Conservation (phyloP, 192 early-diverging fungal genomes). For the Cetraspora pellucida region DNA sequence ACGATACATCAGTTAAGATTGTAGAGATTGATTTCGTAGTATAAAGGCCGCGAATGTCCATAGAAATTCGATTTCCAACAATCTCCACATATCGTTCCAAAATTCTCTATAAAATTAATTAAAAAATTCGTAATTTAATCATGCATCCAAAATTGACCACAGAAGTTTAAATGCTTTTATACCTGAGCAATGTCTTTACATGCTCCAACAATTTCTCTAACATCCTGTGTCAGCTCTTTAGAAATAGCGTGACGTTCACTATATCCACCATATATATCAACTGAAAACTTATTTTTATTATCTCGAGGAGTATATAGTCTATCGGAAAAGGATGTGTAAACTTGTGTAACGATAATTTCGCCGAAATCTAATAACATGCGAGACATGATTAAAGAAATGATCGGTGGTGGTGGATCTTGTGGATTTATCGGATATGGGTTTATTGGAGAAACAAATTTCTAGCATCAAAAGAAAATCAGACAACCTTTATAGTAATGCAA, state of each 20-base stretch:
- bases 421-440: conserved; percentile 9
- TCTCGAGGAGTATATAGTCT: background rate
- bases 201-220: conserved; percentile 13
- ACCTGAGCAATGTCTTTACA: conserved; percentile 22
- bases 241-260: background rate
- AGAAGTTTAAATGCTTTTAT: background rate
- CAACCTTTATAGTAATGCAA: background rate
- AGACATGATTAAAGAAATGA: conserved; percentile 35
- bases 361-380: conserved; percentile 45
- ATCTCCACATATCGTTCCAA: conserved; percentile 23
- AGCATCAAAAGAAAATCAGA: too few relatives aligned
- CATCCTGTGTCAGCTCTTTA: conserved; percentile 11
- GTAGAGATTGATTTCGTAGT: background rate
- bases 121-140: background rate
- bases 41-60: conserved; percentile 3
- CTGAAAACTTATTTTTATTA: background rate
- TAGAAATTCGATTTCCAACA: conserved; percentile 10
- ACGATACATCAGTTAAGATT: background rate
- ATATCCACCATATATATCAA: background rate
- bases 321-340: conserved; percentile 29
- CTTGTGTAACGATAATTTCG: conserved; percentile 34
- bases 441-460: background rate
- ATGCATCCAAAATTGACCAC: background rate
- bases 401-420: conserved; percentile 25
- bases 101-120: background rate